Conservation (phyloP, 441 rosid genomes). For the Populus hybrid region DNA sequence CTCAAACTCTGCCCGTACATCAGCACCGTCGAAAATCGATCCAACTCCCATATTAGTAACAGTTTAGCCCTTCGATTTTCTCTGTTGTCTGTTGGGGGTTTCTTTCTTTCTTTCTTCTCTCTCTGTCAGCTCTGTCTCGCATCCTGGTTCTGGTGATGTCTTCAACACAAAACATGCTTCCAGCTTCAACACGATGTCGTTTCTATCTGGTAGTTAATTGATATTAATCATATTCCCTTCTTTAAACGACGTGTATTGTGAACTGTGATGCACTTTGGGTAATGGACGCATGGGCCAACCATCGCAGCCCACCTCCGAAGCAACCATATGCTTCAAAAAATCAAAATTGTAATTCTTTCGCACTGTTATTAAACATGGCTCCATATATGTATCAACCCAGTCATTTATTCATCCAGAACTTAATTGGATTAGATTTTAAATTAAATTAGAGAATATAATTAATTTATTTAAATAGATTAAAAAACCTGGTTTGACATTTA, state of each 20-base stretch:
- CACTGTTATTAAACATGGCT: no score
- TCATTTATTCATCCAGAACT: no score
- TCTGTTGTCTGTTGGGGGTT: not conserved
- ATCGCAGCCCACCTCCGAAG: not conserved
- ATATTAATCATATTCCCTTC: not conserved
- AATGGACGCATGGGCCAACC: not conserved
- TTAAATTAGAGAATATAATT: no score
- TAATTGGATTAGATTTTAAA: not conserved
- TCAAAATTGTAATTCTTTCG: not conserved
- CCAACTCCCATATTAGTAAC: slow-evolving; percentile 20
- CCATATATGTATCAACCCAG: no score
- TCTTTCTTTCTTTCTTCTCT: not conserved
- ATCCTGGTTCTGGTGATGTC: not conserved
- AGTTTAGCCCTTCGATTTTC: not conserved
- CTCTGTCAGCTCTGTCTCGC: not conserved
- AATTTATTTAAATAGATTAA: no score
- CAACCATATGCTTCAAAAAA: not conserved
- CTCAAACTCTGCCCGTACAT: slow-evolving; percentile 52
- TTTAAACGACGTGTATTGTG: not conserved
- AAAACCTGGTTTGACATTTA: no score
- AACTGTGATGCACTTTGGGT: not conserved
- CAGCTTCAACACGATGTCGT: not conserved
- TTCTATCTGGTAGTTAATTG: not conserved
- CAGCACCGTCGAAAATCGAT: slow-evolving; percentile 70
- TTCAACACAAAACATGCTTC: not conserved